Conservation (phyloP, 2,329 filamentous ascomycete species). For the Sporothrix humicola region DNA sequence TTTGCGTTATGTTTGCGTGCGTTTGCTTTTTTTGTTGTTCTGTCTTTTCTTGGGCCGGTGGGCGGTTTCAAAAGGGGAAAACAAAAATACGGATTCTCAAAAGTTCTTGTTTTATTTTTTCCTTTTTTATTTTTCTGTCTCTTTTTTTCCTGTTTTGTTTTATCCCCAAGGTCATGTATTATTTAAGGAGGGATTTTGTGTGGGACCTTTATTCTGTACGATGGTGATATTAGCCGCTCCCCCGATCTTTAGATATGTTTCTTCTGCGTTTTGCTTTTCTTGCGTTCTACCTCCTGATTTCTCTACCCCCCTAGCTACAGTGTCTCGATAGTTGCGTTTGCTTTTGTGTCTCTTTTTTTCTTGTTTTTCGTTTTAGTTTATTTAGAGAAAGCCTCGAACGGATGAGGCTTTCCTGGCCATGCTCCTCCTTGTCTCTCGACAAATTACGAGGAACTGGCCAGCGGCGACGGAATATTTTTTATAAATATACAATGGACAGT, state of each 20-base stretch:
- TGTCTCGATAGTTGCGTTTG: slow-evolving; percentile 26
- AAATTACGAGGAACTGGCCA: background rate
- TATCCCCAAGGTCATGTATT: slow-evolving; percentile 12
- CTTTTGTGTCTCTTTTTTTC: background rate
- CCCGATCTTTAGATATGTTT: slow-evolving; percentile 4
- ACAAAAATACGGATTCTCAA: slow-evolving; percentile 25
- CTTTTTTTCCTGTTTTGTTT: background rate
- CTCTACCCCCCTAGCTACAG: background rate
- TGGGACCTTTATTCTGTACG: slow-evolving; percentile 8
- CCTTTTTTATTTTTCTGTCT: background rate
- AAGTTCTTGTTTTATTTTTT: slow-evolving; percentile 24
- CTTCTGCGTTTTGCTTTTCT: background rate
- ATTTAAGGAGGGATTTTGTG: slow-evolving; percentile 3
- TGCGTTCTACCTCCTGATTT: background rate
- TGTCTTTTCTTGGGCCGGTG: slow-evolving; percentile 25
- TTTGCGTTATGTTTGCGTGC: background rate
- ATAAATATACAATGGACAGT: slow-evolving; percentile 7
- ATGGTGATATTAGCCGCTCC: slow-evolving; percentile 16
- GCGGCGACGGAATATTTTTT: slow-evolving; percentile 6
- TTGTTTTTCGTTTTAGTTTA: background rate
- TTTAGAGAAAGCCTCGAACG: slow-evolving; percentile 22
- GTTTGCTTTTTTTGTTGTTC: background rate
- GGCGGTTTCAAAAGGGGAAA: slow-evolving; percentile 13
- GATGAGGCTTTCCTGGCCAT: slow-evolving; percentile 3
- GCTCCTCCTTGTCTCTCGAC: background rate